Base-by-base conservation (phyloP, 2,329 filamentous ascomycete species). In the Conoideocrella luteorostrata region DNA sequence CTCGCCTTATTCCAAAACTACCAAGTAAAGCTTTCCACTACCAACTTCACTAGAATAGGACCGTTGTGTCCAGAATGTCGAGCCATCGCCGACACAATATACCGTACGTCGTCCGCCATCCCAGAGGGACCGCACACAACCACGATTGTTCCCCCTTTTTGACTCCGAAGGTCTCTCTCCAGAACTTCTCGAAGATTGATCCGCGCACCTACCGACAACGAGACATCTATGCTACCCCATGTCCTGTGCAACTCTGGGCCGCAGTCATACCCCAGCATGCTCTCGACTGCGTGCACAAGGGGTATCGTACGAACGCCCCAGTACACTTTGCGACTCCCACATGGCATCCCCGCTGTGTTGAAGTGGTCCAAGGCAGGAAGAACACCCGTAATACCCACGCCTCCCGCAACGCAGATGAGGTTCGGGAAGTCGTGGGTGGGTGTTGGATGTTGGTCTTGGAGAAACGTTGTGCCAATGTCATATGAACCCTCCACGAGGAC, bases 381-480 rank as follows among this genome's bases (percentile, higher is more conserved):
- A 10, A 58, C 53, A 5, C 57, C 59, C 3, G 58, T 58, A 23
- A 61, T 56, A 2, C 59, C 59, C 5, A 59, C 59, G 11, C 58
- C 58, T 20, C 59, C 56, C 10, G 59, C 58, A 28, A 62, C 47
- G 34, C 56, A 59, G 2, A 62, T 47, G 1, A 58, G 47, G 40
- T 60, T 61, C 2, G 50, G 47, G 37, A 41, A 53, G 13, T 48
- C 43, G 22, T 40, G 39, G 9, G 47, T 47, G 20, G 46, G 46
- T n/a, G 33, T 10, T 4, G 47, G 18, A 15, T 52, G 48, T 15
- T 37, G 46, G 4, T 47, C 44, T 20, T 49, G 46, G 11, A 52
- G 24, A 17, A 50, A 49, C 11, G 48, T 50, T 7, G 41, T 37
- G 17, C 41, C 42, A 4, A 43, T 36, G 10, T 42, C 47, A 29